A percentile compares a stretch with the other conserved stretches of the same genome.
Evolutionary conservation across 768 basidiomycete genomes (phyloP).

Genomic region (Amanita pseudoporphyria): DNA sequence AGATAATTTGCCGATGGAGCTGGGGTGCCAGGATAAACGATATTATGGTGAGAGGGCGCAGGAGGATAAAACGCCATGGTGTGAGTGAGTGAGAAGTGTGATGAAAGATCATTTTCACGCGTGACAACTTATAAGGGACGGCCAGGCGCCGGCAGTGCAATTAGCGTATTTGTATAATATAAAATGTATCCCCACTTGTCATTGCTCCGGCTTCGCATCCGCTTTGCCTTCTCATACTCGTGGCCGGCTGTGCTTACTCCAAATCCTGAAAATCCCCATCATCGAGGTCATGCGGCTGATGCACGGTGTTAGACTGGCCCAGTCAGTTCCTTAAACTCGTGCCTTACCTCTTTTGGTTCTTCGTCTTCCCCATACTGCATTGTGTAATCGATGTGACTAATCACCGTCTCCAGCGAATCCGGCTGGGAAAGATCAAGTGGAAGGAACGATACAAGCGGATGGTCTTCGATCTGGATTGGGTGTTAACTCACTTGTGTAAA

Average conservation of each 20-base stretch:
- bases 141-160: not conserved
- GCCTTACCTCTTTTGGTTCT: slow-evolving; percentile 82
- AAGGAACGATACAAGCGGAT: slow-evolving; percentile 94
- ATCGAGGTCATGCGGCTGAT: slow-evolving; percentile 85
- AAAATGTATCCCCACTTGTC: too few species aligned
- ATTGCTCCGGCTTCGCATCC: not conserved
- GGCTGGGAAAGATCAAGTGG: slow-evolving; percentile 87
- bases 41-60: slow-evolving; percentile 24
- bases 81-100: slow-evolving; percentile 1
- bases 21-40: not conserved
- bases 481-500: slow-evolving; percentile 26
- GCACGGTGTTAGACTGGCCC: slow-evolving; percentile 4
- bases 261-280: slow-evolving; percentile 82
- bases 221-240: too few species aligned
- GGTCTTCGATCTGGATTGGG: slow-evolving; percentile 80
- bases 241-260: slow-evolving; percentile 29
- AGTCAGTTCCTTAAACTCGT: not conserved
- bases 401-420: slow-evolving; percentile 81
- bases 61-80: slow-evolving; percentile 31
- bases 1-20: not conserved
- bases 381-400: slow-evolving; percentile 95
- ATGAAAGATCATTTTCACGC: not conserved
- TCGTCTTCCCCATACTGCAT: slow-evolving; percentile 99
- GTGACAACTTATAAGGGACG: not conserved
- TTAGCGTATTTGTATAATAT: not conserved